These are phyloP conservation scores for Dryas integrifolia DNA, from an alignment of 331 rosid genomes.

Conservation along the genomic window DNA sequence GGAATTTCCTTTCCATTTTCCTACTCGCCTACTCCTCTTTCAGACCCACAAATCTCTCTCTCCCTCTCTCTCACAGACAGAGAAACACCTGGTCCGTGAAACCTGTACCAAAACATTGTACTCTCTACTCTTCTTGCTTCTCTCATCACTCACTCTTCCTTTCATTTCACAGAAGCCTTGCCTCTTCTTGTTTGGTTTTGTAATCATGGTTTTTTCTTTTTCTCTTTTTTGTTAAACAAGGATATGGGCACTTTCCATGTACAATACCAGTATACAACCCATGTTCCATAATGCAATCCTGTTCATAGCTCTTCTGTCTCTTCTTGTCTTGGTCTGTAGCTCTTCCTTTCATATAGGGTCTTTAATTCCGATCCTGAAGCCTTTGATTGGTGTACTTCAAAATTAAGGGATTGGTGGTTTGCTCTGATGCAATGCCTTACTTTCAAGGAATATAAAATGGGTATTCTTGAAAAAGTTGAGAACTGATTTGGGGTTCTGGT, in stretches of 20 bases:
- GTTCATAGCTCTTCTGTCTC: conserved; percentile 33
- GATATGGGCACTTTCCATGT: conserved; percentile 34
- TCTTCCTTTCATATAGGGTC: conserved; percentile 23
- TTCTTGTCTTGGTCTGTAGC: conserved; percentile 30
- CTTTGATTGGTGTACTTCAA: conserved; percentile 14
- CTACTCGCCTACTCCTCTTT: conserved; percentile 4
- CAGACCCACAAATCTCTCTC: conserved; percentile 27
- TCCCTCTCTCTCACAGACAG: conserved; percentile 28
- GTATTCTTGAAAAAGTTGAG: conserved; percentile 33
- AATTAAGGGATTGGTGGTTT: conserved; percentile 13
- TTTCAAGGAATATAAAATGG: conserved; percentile 32
- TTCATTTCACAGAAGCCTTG: conserved; percentile 21
- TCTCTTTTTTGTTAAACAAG: neutral
- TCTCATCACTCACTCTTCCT: conserved; percentile 27
- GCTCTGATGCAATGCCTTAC: conserved; percentile 16
- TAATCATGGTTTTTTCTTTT: conserved; percentile 21
- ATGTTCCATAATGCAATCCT: conserved; percentile 37
- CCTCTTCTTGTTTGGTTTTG: conserved; percentile 33
- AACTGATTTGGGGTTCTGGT: conserved; percentile 30
- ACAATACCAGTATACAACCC: conserved; percentile 24
- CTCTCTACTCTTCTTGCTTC: conserved; percentile 21
- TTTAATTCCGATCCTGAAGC: conserved; percentile 26
- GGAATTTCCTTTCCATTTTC: conserved; percentile 23
- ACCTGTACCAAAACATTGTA: conserved; percentile 37
- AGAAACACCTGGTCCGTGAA: conserved; percentile 68